phyloP scores from a whole-genome alignment of 768 basidiomycete species.

The Phanerochaete sordida region DNA sequence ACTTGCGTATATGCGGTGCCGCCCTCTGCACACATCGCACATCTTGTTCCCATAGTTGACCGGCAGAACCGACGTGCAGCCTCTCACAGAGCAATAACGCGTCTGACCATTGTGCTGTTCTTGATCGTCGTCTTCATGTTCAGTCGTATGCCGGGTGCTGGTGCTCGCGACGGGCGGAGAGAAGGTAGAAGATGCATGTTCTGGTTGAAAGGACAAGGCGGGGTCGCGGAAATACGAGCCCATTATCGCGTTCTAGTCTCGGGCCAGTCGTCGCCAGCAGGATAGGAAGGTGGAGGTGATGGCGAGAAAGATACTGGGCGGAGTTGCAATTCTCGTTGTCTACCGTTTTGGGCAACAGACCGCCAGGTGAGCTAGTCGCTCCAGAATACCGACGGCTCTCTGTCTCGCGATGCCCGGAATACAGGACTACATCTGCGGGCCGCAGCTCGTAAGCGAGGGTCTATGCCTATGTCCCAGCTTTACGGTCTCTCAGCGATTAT shows the following conservation, averaged over 20 bases:
- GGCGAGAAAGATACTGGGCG: not conserved
- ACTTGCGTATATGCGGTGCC: slow-evolving; percentile 48
- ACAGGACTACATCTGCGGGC: too few species aligned
- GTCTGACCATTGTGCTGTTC: not conserved
- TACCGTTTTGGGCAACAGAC: not conserved
- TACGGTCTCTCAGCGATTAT: too few species aligned
- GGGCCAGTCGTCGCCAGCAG: not conserved
- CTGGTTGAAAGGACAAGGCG: not conserved
- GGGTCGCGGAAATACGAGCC: slow-evolving; percentile 8
- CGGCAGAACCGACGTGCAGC: slow-evolving; percentile 35
- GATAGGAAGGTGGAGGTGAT: not conserved
- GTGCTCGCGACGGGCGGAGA: not conserved
- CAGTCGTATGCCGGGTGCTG: not conserved
- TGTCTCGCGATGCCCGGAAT: too few species aligned
- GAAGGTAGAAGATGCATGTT: not conserved
- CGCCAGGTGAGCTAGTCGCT: not conserved
- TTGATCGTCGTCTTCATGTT: not conserved
- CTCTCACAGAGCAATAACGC: slow-evolving; percentile 39
- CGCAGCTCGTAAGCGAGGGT: too few species aligned
- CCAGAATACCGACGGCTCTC: too few species aligned
- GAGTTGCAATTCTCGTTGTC: not conserved
- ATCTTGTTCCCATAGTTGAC: slow-evolving; percentile 38
- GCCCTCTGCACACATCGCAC: slow-evolving; percentile 49
- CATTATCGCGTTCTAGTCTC: slow-evolving; percentile 4
- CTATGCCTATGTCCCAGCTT: too few species aligned